A percentile compares a stretch with the other conserved stretches of the same genome.
phyloP scores from a whole-genome alignment of 345 rosid genomes.

The Punica granatum region DNA sequence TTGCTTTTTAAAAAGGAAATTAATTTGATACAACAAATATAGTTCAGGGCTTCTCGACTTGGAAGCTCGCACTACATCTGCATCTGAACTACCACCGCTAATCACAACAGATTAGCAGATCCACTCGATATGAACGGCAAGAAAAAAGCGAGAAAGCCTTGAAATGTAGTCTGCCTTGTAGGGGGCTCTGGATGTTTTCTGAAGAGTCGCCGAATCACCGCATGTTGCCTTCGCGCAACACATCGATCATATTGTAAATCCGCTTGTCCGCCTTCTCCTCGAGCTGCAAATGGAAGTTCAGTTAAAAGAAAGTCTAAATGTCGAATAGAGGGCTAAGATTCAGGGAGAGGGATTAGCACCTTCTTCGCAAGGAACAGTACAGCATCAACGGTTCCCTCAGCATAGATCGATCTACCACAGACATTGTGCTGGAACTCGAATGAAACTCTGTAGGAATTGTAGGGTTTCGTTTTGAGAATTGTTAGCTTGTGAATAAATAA shows the following conservation, averaged over 20 bases:
- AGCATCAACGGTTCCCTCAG: slow-evolving; percentile 92
- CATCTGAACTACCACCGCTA: background rate
- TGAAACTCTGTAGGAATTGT: slow-evolving; percentile 51
- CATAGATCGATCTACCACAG: slow-evolving; percentile 89
- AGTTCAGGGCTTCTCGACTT: background rate
- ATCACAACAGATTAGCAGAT: background rate
- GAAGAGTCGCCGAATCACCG: background rate
- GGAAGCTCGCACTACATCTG: background rate
- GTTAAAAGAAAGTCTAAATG: background rate
- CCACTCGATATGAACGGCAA: background rate
- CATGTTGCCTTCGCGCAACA: slow-evolving; percentile 27
- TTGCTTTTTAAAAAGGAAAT: background rate
- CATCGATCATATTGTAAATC: slow-evolving; percentile 82
- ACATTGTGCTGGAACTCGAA: slow-evolving; percentile 98
- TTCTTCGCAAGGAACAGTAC: slow-evolving; percentile 80
- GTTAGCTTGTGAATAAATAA: slow-evolving; percentile 1
- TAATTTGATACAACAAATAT: background rate
- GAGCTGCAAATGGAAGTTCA: slow-evolving; percentile 30
- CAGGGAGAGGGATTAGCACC: slow-evolving; percentile 29
- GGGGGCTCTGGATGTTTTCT: background rate
- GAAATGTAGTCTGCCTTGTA: background rate
- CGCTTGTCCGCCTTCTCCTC: slow-evolving; percentile 55
- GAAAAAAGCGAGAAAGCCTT: background rate
- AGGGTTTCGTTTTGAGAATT: background rate
- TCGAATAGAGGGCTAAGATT: background rate